Evolutionary conservation across 2,329 filamentous ascomycete genomes (phyloP).

Genomic region (Colletotrichum sp.): DNA sequence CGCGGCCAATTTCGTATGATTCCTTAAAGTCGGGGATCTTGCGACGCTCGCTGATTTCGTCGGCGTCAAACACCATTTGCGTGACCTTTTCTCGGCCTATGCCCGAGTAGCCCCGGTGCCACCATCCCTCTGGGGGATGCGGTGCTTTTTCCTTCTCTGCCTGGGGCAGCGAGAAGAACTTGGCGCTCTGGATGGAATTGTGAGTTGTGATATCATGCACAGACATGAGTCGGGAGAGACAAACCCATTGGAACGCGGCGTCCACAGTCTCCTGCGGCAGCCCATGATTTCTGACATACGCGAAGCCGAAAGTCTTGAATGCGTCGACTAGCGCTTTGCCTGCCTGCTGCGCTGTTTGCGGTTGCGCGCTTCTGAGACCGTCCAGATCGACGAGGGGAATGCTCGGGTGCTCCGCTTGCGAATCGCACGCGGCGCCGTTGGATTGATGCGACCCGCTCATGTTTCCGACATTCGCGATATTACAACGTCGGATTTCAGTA

Average conservation of each 20-base stretch:
- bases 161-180: slow-evolving; percentile 36
- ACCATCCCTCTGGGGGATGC: slow-evolving; percentile 36
- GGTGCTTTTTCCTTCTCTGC: slow-evolving; percentile 34
- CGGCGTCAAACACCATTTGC: slow-evolving; percentile 36
- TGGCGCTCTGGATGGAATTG: slow-evolving; percentile 25
- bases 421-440: not conserved
- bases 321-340: slow-evolving; percentile 29
- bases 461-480: not conserved
- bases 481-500: not conserved
- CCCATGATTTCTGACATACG: slow-evolving; percentile 38
- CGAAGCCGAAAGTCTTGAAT: slow-evolving; percentile 36
- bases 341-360: not conserved
- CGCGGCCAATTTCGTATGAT: slow-evolving; percentile 43
- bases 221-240: not conserved
- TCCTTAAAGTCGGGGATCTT: slow-evolving; percentile 43
- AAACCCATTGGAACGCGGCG: slow-evolving; percentile 35
- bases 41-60: slow-evolving; percentile 27
- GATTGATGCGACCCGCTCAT: not conserved
- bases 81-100: slow-evolving; percentile 39
- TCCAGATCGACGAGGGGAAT: not conserved
- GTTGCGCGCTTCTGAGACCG: not conserved
- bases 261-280: slow-evolving; percentile 37
- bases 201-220: not conserved
- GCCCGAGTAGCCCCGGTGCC: slow-evolving; percentile 41
- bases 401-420: not conserved